These are phyloP conservation scores for Cordyceps tenuipes DNA, from an alignment of 2,329 filamentous ascomycete species.

Conservation along the genomic window DNA sequence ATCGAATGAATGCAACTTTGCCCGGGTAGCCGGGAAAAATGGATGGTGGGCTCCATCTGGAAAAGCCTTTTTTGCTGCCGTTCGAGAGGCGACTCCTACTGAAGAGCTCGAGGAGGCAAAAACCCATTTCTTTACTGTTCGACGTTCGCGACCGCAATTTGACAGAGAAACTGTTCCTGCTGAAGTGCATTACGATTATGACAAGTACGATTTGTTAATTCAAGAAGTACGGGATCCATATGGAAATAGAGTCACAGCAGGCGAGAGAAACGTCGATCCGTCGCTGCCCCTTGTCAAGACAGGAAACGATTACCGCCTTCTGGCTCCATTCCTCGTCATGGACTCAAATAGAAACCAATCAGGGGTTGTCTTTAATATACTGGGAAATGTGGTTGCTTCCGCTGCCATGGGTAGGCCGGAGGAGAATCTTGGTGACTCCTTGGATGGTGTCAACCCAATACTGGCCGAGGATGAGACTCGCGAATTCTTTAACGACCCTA, in stretches of 20 bases:
- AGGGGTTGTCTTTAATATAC: constrained; percentile 3
- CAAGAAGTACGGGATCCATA: constrained; percentile 7
- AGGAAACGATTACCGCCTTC: constrained; percentile 9
- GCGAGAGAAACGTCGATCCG: constrained; percentile 3
- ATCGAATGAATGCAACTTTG: not conserved
- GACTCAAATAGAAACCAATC: constrained; percentile 11
- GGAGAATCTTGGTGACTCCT: constrained; percentile 7
- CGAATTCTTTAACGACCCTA: constrained; percentile 1
- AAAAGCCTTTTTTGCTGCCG: not conserved
- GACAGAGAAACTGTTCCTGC: not conserved
- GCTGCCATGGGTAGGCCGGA: constrained; percentile 10
- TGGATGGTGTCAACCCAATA: not conserved
- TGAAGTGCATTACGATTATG: constrained; percentile 3
- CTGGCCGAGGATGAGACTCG: not conserved
- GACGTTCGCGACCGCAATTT: not conserved
- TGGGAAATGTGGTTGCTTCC: constrained; percentile 6
- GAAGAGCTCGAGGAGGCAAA: constrained; percentile 2
- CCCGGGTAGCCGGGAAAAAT: not conserved
- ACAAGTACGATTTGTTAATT: constrained; percentile 6
- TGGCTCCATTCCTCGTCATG: constrained; percentile 6
- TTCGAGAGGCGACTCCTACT: not conserved
- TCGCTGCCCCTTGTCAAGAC: constrained; percentile 1
- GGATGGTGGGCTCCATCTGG: constrained; percentile 10
- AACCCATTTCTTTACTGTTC: constrained; percentile 4
- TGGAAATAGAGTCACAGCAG: constrained; percentile 5